Evolutionary conservation across 345 rosid genomes (phyloP).

Genomic region (Lepidium sativum): DNA sequence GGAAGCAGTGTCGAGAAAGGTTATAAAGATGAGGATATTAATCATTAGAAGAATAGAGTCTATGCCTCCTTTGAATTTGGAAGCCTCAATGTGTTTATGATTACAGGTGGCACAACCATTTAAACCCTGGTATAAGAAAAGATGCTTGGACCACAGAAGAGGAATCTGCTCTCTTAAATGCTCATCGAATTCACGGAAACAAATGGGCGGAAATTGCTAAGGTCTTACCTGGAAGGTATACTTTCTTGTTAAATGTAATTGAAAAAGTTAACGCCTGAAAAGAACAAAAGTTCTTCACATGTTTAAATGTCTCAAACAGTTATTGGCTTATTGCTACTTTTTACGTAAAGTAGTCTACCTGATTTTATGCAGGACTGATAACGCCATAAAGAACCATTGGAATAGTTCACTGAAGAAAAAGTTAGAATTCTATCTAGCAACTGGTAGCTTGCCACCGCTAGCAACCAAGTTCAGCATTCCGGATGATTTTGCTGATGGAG

Average conservation of each 20-base stretch:
- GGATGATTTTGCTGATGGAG: constrained; percentile 14
- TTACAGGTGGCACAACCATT: constrained; percentile 96
- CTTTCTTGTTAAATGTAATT: not conserved
- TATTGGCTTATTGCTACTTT: not conserved
- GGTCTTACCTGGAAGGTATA: constrained; percentile 86
- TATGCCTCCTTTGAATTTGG: not conserved
- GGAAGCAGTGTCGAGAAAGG: constrained; percentile 99
- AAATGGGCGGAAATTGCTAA: constrained; percentile 98
- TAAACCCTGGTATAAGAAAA: constrained; percentile 85
- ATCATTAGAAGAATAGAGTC: not conserved
- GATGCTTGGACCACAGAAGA: constrained; percentile 91
- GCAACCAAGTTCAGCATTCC: constrained; percentile 29
- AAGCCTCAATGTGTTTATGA: not conserved
- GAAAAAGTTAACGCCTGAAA: constrained; percentile 50
- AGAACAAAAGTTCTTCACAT: constrained; percentile 15
- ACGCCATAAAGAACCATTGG: constrained; percentile 95
- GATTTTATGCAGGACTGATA: constrained; percentile 63
- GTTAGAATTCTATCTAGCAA: constrained; percentile 64
- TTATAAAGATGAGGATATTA: constrained; percentile 14
- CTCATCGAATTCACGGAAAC: constrained; percentile 75
- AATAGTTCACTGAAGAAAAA: constrained; percentile 97
- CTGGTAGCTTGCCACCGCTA: constrained; percentile 59
- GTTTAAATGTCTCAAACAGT: not conserved
- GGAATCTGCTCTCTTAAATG: constrained; percentile 71
- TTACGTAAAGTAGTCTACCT: not conserved